These are phyloP conservation scores for Xerocomellus dryophilus DNA, from an alignment of 768 basidiomycete genomes.

Conservation along the genomic window DNA sequence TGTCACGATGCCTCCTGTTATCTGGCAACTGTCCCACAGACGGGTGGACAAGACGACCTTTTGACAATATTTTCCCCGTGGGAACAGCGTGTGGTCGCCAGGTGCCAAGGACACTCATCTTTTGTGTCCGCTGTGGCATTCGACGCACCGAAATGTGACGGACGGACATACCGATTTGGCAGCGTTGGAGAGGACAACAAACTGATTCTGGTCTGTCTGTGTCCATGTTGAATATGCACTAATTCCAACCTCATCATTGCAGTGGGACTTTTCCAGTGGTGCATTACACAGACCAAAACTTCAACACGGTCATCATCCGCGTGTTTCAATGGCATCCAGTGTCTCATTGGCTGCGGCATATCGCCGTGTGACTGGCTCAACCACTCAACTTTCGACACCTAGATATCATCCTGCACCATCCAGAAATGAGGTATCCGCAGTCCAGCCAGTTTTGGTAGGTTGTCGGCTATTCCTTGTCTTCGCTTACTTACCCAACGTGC, in stretches of 20 bases:
- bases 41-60: constrained; percentile 96
- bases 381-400: constrained; percentile 50
- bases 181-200: constrained; percentile 98
- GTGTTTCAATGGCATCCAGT: constrained; percentile 75
- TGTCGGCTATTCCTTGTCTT: constrained; percentile 22
- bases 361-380: constrained; percentile 56
- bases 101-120: constrained; percentile 96
- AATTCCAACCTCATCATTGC: constrained; percentile 1
- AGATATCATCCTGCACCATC: constrained; percentile 88
- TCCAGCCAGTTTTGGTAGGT: constrained; percentile 82
- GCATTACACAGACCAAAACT: constrained; percentile 86
- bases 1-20: neutral
- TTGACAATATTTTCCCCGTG: constrained; percentile 92
- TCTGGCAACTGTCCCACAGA: constrained; percentile 42
- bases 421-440: constrained; percentile 82
- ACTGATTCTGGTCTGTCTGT: constrained; percentile 67
- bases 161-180: constrained; percentile 89
- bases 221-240: neutral
- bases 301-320: constrained; percentile 66
- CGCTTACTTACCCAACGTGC: neutral
- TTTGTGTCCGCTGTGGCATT: constrained; percentile 90
- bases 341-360: constrained; percentile 67
- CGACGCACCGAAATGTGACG: constrained; percentile 85
- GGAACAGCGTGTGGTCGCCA: constrained; percentile 91
- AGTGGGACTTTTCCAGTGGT: constrained; percentile 96